Evolutionary conservation across 2,329 filamentous ascomycete species (phyloP).

Genomic region (Exophiala lecanii-corni): DNA sequence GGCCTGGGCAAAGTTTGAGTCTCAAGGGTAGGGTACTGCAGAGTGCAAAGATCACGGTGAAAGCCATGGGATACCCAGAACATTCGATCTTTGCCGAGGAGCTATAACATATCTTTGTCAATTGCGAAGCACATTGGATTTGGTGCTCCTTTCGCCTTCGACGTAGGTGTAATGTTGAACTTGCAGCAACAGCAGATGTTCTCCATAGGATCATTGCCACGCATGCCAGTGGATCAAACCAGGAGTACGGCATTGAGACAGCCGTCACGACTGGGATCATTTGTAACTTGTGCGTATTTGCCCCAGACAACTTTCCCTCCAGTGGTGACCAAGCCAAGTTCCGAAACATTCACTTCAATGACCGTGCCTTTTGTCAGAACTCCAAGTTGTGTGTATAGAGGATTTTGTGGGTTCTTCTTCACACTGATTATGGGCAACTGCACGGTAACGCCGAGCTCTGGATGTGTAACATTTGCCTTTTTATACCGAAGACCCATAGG

Average conservation of each 20-base stretch:
- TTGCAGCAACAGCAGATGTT: too few species aligned
- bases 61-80: conserved; percentile 34
- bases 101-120: conserved; percentile 10
- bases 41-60: conserved; percentile 71
- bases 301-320: conserved; percentile 93
- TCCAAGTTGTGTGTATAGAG: conserved; percentile 86
- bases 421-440: conserved; percentile 75
- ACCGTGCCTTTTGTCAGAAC: conserved; percentile 81
- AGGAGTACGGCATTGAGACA: conserved; percentile 50
- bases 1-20: conserved; percentile 55
- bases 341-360: conserved; percentile 88
- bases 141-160: too few species aligned
- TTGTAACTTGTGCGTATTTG: conserved; percentile 65
- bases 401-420: conserved; percentile 84
- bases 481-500: conserved; percentile 77
- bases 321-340: conserved; percentile 85
- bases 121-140: neutral
- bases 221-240: conserved; percentile 16
- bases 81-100: conserved; percentile 30
- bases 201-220: too few species aligned
- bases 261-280: conserved; percentile 58
- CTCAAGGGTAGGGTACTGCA: conserved; percentile 65
- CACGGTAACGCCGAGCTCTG: conserved; percentile 79
- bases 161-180: neutral
- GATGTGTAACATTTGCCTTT: conserved; percentile 70